Base-by-base conservation (phyloP, 257 asterid species). In the Leonotis leonurus region DNA sequence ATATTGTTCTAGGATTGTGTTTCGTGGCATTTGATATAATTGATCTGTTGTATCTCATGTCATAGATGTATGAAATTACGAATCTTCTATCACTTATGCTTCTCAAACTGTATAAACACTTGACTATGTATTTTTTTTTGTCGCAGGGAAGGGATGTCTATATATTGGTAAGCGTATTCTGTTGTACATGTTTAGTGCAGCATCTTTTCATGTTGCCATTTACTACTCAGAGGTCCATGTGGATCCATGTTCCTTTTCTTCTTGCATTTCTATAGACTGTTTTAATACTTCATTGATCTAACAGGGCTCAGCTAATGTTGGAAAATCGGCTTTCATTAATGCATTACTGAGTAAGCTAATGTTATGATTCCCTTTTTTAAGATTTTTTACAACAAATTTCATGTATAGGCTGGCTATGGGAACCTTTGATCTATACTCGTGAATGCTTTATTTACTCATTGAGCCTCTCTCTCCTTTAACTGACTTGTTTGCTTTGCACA, bases 231-330 rank as follows among this genome's bases (percentile, higher is more conserved):
- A 14, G 41, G 12, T 39, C 52, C 48, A 24, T 49, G 43, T 17
- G 21, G 12, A 53, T 30, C 29, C 32, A 14, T 39, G 11, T 49
- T 43, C 30, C 41, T 49, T 64, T 46, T 18, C 7, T 53, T 56
- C 46, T n/a, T 50, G 21, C 30, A 17, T 16, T 33, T 36, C 20
- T 64, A 14, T 48, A 21, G 62, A 16, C 55, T 69, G 36, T 60
- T 52, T 30, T 63, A 8, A 22, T 49, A 37, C 59, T 52, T 66
- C 62, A 22, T 62, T 79, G 69, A 63, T 70, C 66, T 63, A 64
- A 67, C 84, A 93, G 97, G 99, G 99, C 46, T 80, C 97, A 52
- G 99, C 96, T 63, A 93, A 93, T 65, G 97, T 93, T 37, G 97
- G 99, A 69, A 93, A 89, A 79, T 93, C 97, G 54, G 96, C 99